A percentile compares a stretch with the other conserved stretches of the same genome.
Conservation (phyloP, 139 green algal species). For the Penium margaritaceum region DNA sequence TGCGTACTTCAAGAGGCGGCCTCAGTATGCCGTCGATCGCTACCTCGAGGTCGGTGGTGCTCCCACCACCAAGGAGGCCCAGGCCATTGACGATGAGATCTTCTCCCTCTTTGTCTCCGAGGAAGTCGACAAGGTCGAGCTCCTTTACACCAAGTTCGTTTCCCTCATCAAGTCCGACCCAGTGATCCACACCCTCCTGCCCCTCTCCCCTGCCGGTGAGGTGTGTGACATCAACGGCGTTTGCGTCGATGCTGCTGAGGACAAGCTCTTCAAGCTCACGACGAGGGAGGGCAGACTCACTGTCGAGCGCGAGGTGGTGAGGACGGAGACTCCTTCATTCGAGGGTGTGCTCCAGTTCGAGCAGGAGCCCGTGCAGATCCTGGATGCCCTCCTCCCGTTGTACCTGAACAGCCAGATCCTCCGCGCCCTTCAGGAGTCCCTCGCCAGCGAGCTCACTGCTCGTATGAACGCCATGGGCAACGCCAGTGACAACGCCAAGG, state of each 20-base stretch:
- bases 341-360: constrained; percentile 90
- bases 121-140: constrained; percentile 92
- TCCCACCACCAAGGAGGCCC: constrained; percentile 91
- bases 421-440: constrained; percentile 69
- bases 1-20: constrained; percentile 77
- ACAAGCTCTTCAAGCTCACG: constrained; percentile 97
- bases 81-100: constrained; percentile 92
- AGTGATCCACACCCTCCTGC: constrained; percentile 89
- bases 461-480: constrained; percentile 98
- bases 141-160: constrained; percentile 98
- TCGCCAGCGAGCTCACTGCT: constrained; percentile 93
- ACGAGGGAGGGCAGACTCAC: constrained; percentile 71
- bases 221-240: constrained; percentile 89
- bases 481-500: constrained; percentile 90
- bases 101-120: constrained; percentile 89
- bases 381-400: constrained; percentile 94
- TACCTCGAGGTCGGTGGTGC: constrained; percentile 69
- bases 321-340: constrained; percentile 61
- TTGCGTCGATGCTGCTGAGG: constrained; percentile 91
- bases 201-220: constrained; percentile 78
- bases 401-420: constrained; percentile 95
- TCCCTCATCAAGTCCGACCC: constrained; percentile 85
- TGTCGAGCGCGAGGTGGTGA: constrained; percentile 73
- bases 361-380: constrained; percentile 95
- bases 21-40: constrained; percentile 49